Evolutionary conservation across 495 filamentous ascomycete genomes (phyloP), one percentile per base, ranked within the genome.

Genomic region (Penicillium tannophilum): DNA sequence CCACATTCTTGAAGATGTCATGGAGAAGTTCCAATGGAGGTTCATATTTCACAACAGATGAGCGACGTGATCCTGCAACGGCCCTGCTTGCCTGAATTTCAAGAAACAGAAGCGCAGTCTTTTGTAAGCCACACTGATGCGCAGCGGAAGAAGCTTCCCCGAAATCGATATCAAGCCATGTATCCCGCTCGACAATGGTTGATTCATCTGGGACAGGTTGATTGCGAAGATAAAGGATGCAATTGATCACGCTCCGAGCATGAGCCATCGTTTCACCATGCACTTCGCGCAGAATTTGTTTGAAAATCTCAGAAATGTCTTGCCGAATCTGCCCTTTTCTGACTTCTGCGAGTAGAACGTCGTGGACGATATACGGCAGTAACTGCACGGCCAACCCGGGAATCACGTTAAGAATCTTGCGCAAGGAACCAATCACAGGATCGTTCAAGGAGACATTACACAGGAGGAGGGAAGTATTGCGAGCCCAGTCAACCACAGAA

Each of bases 121-220:
- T 95, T 64, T 86, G 89, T 86, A 97, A 89, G 10, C 87, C 86
- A 70, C 94, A 97, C 55, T 72, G 76, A 54, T 83, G 81, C n/a
- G 95, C 93, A 55, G 92, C 91, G 39, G 80, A 76, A 4, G 93
- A 87, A 30, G 88, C 90, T 60, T 83, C 77, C 14, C 84, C 71
- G 62, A 88, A 88, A 65, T 97, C 86, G 31, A 98, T 75, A 31
- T 93, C 89, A 31, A 98, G 83, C 94, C 94, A 98, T 49, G 82
- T 80, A 41, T 87, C 77, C 41, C 95, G 86, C 61, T 96, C 89
- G 42, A 85, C 86, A 54, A 88, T 88, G 0, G 90, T 94, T 2
- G 73, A 70, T 70, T 98, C 95, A 6, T 83, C 74, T 2, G 86
- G 86, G n/a, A 85, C 64, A n/a, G 79, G 82, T 67, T 94, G 93